Base-by-base conservation (phyloP, 306 rosid species). In the Malus orientalis region DNA sequence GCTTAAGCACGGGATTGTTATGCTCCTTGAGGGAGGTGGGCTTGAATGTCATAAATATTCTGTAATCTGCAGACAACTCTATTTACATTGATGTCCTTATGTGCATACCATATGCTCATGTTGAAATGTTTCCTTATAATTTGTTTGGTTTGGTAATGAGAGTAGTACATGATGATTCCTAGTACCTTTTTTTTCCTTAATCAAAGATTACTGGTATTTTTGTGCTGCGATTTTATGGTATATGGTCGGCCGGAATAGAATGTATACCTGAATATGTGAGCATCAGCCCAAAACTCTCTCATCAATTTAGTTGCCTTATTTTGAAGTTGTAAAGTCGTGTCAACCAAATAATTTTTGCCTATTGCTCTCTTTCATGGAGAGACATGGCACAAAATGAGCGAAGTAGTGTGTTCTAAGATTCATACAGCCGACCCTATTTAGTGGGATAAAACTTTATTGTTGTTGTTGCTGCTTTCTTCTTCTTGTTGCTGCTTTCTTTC, bases 21-120 rank as follows among this genome's bases (percentile, higher is more conserved):
- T 2, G 67, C 85, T 82, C 69, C 82, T 82, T 65, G 85, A 67
- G 77, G 85, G 85, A 82, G 85, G 85, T 77, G 85, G 85, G 85
- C 85, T 82, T 77, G 85, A 82, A 82, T 82, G 85, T 82, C 85
- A 82, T 61, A 73, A 59, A 82, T 72, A 49, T 57, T 81, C 32
- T 76, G 76, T 76, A 73, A 74, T 67, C 67, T 59, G 72, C 67
- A 8, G 53, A 67, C 67, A n/a, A 68, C 71, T 60, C 51, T 74
- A 57, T 49, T 42, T 81, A 70, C 57, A 55, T 58, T 71, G 47
- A 14, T 73, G 74, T 74, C 60, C 69, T 68, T 77, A 65, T 82
- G 80, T 49, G 81, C 81, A 73, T 73, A 78, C 75, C 74, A 76
- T 71, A 53, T 54, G 70, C 78, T 76, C 70, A 42, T 76, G 80